Base-by-base conservation (phyloP, 164 flowering plant genomes). In the Magnolia officinalis region DNA sequence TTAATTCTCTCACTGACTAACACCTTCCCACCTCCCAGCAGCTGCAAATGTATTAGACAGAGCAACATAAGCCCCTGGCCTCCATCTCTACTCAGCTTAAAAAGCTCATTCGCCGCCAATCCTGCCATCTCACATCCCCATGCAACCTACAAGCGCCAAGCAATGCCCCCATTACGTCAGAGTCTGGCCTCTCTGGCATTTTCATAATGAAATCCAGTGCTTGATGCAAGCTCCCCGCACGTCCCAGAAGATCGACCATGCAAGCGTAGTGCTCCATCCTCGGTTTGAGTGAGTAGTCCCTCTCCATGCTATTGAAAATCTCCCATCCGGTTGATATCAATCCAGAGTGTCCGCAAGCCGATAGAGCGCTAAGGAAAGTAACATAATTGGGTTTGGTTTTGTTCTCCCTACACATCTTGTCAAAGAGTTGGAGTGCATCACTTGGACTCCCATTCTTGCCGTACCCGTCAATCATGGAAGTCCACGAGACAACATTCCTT, bases 401-500 rank as follows among this genome's bases (percentile, higher is more conserved):
- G 71, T 58, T 20, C 70, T 81, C 81, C 14, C 6, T 61, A 51
- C 74, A 81, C 99, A 94, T 87, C 74, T 24, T 77, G 24, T 72
- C 19, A 70, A 92, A 96, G 18, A 96, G 88, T 50, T 82, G 75
- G 50, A 96, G 89, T 1, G 98, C 92, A 83, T 90, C 84, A 73
- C 70, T 23, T 2, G 93, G 82, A 37, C 85, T 71, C 50, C 98
- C 99, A 85, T 92, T 92, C 80, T 91, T 96, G 21, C 99, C 99
- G 82, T 90, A 92, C 21, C 99, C 99, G 81, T 94, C 99, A 51
- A 96, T 91, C 96, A 96, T 91, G 21, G 99, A 92, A 71, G 99
- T 91, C 98, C 98, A 95, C 4, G 98, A 84, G 70, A 93, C 86
- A 9, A 95, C 93, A 80, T 95, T 95, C 83, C 80, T 90, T 18